Conservation (phyloP, 139 green algal genomes). For the Volvox reticuliferus region DNA sequence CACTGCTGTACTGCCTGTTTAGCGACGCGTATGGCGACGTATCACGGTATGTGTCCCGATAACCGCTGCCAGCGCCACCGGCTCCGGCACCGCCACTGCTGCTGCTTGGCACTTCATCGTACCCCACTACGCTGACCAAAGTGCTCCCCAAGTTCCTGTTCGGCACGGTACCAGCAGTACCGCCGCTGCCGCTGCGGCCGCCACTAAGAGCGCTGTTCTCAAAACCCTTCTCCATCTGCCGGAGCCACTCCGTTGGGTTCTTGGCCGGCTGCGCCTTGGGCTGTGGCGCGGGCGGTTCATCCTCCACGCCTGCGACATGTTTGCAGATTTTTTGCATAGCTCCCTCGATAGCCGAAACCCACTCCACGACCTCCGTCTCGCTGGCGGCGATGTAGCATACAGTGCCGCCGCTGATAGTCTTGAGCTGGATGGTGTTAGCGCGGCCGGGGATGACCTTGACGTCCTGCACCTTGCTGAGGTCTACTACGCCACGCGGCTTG, state of each 20-base stretch:
- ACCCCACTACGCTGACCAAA: conserved; percentile 82
- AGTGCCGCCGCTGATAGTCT: conserved; percentile 73
- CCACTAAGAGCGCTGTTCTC: conserved; percentile 20
- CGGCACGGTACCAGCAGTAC: background rate
- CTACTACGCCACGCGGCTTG: conserved; percentile 89
- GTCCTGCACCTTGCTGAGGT: conserved; percentile 86
- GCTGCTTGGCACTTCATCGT: conserved; percentile 47
- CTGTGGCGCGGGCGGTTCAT: conserved; percentile 35
- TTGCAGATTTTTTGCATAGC: conserved; percentile 77
- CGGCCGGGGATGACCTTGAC: conserved; percentile 69
- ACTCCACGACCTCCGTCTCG: conserved; percentile 93
- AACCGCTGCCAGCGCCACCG: conserved; percentile 1
- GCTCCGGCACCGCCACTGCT: conserved; percentile 27
- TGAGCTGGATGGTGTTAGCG: conserved; percentile 86
- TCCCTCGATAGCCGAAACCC: conserved; percentile 87
- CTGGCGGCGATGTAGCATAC: conserved; percentile 86
- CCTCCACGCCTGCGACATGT: conserved; percentile 80
- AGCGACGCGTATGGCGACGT: conserved; percentile 38
- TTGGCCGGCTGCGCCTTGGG: background rate
- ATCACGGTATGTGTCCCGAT: conserved; percentile 23
- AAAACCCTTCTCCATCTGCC: conserved; percentile 55
- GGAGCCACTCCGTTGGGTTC: conserved; percentile 46
- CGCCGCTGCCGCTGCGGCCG: conserved; percentile 7
- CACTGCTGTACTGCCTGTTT: conserved; percentile 48
- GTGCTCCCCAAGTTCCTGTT: conserved; percentile 45